Percentiles rank a stretch among this genome's conserved stretches.
Conservation (phyloP, 2,329 filamentous ascomycete species). For the Knufia petricola region DNA sequence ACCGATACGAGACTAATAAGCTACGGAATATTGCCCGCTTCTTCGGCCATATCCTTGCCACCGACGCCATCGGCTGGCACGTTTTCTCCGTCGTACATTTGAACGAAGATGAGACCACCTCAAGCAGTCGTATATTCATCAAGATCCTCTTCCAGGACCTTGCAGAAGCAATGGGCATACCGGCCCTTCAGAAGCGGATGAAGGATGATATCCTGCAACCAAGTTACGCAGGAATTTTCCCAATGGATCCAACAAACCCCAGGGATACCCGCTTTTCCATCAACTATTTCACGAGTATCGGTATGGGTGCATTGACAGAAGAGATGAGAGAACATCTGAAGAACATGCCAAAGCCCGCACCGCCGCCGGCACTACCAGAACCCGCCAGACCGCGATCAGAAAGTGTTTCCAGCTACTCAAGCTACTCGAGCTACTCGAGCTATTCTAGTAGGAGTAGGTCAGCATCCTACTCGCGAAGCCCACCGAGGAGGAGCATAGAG, state of each 20-base stretch:
- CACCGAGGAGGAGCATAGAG: conserved; percentile 26
- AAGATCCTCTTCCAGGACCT: conserved; percentile 96
- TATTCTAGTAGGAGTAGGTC: conserved; percentile 27
- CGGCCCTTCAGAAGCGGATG: conserved; percentile 65
- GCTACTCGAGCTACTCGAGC: conserved; percentile 61
- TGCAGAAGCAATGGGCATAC: conserved; percentile 74
- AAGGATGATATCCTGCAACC: conserved; percentile 69
- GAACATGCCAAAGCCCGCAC: conserved; percentile 75
- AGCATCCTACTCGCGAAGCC: conserved; percentile 15
- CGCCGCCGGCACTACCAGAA: conserved; percentile 51
- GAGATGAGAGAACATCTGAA: conserved; percentile 86
- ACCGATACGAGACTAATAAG: conserved; percentile 91
- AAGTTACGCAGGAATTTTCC: conserved; percentile 78
- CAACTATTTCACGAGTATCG: conserved; percentile 98
- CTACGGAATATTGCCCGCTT: conserved; percentile 91
- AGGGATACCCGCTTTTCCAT: conserved; percentile 92
- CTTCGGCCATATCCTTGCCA: conserved; percentile 82
- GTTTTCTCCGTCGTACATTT: conserved; percentile 74
- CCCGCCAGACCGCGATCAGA: conserved; percentile 52
- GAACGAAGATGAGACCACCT: conserved; percentile 95
- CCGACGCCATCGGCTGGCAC: conserved; percentile 88
- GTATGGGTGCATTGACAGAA: conserved; percentile 89
- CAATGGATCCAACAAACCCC: conserved; percentile 60
- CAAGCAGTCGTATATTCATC: conserved; percentile 93
- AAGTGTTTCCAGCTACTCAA: conserved; percentile 56